Base-by-base conservation (phyloP, 169 alveolate genomes). In the Hepatocystis sp. region DNA sequence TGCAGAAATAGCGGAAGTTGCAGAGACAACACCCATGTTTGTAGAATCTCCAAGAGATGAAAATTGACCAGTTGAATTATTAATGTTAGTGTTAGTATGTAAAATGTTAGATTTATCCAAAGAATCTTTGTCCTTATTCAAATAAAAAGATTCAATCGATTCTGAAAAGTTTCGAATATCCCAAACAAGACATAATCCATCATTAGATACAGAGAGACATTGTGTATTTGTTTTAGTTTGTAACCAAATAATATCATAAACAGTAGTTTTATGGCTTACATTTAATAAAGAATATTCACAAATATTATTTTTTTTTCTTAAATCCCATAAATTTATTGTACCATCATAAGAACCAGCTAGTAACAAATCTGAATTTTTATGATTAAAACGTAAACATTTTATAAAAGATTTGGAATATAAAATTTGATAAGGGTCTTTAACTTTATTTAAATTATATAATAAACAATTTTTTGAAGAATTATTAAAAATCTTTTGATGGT, bases 341-440 rank as follows among this genome's bases (percentile, higher is more conserved):
- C 88, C 88, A 10, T 76, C 88, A 58, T 76, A 76, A 0, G 88
- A 76, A 28, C 88, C 88, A 0, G 88, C 88, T 4, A 76, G 19
- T 7, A 76, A 52, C 23, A 76, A 19, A 32, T 76, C 88, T 2
- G 88, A 58, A 76, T 76, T 76, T 23, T 76, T 76, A 25, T 76
- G 88, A 58, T 76, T 76, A 76, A 76, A 76, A 11, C 76, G 27
- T 36, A 76, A 30, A 46, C 88, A 76, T 76, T 58, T 76, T 30
- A 76, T 76, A 44, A 76, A 76, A 10, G 78, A 28, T 44, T 76
- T 76, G 1, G 88, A 58, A 23, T 44, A 76, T 52, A 76, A 76
- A 0, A 42, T 58, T 76, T 76, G 88, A 36, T 76, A 76, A 5
- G 88, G 88, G 27, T 42, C 58, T 42, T 76, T 76, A 27, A 76